Percentiles rank a stretch among this genome's conserved stretches.
Conservation (phyloP, 108 stramenopile genomes). For the Cyclotella choctawhatcheeana region DNA sequence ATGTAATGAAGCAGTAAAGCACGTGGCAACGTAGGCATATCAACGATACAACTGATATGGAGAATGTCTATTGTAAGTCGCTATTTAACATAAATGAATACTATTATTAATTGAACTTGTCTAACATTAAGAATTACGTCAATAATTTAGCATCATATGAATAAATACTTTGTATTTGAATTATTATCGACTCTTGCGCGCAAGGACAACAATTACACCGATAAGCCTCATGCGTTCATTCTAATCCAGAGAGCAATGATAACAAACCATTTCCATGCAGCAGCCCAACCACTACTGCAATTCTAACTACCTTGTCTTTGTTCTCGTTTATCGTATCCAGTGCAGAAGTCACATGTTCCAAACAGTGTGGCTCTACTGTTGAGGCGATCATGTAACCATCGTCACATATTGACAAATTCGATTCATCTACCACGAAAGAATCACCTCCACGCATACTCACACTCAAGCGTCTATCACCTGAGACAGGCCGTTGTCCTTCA, state of each 20-base stretch:
- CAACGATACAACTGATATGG: too few relatives aligned
- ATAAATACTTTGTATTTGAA: too few relatives aligned
- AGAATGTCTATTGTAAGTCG: too few relatives aligned
- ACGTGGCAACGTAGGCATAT: too few relatives aligned
- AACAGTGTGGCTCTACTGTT: slow-evolving; percentile 4
- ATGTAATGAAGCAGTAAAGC: too few relatives aligned
- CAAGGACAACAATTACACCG: background rate
- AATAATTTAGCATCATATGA: too few relatives aligned
- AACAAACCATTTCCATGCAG: slow-evolving; percentile 62
- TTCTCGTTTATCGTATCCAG: background rate
- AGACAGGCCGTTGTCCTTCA: slow-evolving; percentile 54
- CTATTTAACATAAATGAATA: too few relatives aligned
- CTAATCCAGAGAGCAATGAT: slow-evolving; percentile 34
- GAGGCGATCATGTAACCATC: slow-evolving; percentile 58
- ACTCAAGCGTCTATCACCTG: slow-evolving; percentile 55
- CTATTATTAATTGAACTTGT: too few relatives aligned
- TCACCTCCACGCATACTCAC: slow-evolving; percentile 50
- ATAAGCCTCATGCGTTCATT: background rate
- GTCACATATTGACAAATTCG: slow-evolving; percentile 28
- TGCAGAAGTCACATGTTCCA: background rate
- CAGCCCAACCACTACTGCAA: slow-evolving; percentile 61
- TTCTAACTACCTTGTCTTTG: slow-evolving; percentile 27
- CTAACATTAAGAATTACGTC: too few relatives aligned
- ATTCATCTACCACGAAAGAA: slow-evolving; percentile 42
- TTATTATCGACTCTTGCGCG: background rate